These are phyloP conservation scores for Xylaria sp. DNA, from an alignment of 2,329 filamentous ascomycete species.

Conservation along the genomic window DNA sequence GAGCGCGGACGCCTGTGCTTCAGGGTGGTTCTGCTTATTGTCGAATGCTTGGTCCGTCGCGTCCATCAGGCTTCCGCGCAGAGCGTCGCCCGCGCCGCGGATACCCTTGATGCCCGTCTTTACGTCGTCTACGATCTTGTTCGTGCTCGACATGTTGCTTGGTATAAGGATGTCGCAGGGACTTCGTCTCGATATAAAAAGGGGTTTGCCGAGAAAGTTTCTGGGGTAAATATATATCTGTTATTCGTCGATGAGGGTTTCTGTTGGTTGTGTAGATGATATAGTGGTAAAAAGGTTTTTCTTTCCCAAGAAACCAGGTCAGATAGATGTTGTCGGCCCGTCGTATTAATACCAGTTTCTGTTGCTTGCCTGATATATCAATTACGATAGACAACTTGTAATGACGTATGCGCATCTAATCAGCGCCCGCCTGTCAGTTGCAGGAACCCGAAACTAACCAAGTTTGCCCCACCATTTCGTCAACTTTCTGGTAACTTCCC, in stretches of 20 bases:
- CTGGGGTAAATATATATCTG: neutral
- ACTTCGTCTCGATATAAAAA: neutral
- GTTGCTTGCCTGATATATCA: neutral
- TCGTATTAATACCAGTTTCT: constrained; percentile 14
- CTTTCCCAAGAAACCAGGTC: no score
- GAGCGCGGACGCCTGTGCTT: constrained; percentile 42
- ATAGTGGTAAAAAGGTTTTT: neutral
- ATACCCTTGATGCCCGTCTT: constrained; percentile 50
- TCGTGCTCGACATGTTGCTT: constrained; percentile 43
- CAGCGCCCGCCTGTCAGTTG: neutral
- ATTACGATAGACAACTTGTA: neutral
- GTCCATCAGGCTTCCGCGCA: constrained; percentile 48
- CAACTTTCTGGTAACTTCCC: neutral
- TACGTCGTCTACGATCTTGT: constrained; percentile 47
- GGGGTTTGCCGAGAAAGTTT: neutral
- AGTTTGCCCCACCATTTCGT: constrained; percentile 15
- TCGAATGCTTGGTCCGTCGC: constrained; percentile 49
- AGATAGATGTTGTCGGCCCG: neutral
- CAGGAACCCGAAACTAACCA: constrained; percentile 11
- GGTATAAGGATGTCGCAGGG: neutral
- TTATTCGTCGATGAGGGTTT: neutral
- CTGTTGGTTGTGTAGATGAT: neutral
- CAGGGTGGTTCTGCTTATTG: constrained; percentile 42
- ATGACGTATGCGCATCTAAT: constrained; percentile 29
- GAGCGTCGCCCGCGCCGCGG: constrained; percentile 48